phyloP scores from a whole-genome alignment of 495 filamentous ascomycete genomes.

The Usnea hakonensis region DNA sequence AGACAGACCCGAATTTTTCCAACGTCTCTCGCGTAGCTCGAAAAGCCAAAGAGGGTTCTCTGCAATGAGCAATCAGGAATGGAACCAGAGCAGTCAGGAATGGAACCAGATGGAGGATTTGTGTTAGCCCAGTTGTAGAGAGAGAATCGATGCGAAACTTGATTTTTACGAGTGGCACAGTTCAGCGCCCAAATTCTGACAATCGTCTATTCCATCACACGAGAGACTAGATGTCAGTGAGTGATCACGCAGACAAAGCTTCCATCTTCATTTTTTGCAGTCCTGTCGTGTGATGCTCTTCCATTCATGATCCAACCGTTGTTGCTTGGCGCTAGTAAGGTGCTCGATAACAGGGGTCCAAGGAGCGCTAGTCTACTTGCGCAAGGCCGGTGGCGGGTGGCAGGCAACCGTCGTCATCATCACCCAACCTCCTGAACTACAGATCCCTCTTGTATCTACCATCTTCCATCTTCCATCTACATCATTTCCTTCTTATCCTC shows the following conservation, averaged over 20 bases:
- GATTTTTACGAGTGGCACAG: conserved; percentile 48
- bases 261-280: neutral
- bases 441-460: neutral
- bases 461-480: neutral
- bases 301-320: neutral
- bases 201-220: neutral
- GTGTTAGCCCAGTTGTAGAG: conserved; percentile 98
- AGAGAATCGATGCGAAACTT: conserved; percentile 54
- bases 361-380: neutral
- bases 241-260: neutral
- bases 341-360: neutral
- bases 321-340: neutral
- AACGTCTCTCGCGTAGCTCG: too few species aligned
- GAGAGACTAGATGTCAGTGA: neutral
- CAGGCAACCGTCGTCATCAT: conserved; percentile 17
- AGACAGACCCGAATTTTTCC: too few species aligned
- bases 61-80: too few species aligned
- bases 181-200: neutral
- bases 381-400: neutral
- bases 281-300: conserved; percentile 2
- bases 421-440: neutral
- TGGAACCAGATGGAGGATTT: too few species aligned
- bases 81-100: too few species aligned
- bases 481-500: neutral
- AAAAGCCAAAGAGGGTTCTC: too few species aligned